Evolutionary conservation across 305 asterid species (phyloP).

Genomic region (Fraxinus xanthoxyloides): DNA sequence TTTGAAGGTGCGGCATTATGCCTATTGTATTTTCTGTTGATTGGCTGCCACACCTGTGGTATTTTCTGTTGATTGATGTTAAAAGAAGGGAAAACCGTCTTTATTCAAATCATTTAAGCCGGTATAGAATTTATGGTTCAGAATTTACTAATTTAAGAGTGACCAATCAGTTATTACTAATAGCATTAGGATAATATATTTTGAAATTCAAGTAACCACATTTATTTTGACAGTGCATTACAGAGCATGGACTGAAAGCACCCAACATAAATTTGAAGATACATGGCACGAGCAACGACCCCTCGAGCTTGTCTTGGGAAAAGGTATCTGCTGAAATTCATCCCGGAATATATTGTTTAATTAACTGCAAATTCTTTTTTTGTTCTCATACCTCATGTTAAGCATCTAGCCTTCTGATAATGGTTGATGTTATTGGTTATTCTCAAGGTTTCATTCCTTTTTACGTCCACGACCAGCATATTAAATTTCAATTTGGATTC

Average conservation of each 20-base stretch:
- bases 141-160: not conserved
- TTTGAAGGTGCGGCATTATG: not conserved
- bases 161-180: not conserved
- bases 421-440: constrained; percentile 2
- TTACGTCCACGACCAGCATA: not conserved
- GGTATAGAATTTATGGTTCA: not conserved
- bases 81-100: not conserved
- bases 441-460: constrained; percentile 1
- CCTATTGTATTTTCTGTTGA: not conserved
- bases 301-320: constrained; percentile 80
- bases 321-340: constrained; percentile 43
- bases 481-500: not conserved
- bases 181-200: not conserved
- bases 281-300: constrained; percentile 95
- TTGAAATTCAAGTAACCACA: not conserved
- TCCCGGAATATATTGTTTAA: not conserved
- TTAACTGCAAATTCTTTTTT: not conserved
- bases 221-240: constrained; percentile 62
- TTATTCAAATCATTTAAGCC: not conserved
- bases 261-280: constrained; percentile 89
- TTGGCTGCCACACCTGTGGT: not conserved
- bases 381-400: not conserved
- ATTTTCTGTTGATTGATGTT: not conserved
- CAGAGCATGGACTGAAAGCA: constrained; percentile 89
- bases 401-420: not conserved